These are phyloP conservation scores for Nidularia pulvinata DNA, from an alignment of 768 basidiomycete genomes.

Conservation along the genomic window DNA sequence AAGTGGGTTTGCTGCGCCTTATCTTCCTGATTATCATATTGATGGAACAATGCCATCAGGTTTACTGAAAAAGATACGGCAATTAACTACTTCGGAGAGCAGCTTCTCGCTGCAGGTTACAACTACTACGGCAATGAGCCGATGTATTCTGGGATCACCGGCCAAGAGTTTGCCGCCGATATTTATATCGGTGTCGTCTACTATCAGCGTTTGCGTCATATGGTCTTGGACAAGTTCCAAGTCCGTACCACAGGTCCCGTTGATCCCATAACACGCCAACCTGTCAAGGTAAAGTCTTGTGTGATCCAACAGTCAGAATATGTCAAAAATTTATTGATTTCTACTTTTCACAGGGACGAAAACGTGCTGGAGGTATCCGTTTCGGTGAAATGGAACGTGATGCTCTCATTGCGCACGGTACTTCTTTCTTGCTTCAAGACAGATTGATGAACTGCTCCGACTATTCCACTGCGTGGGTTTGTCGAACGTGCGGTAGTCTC, in stretches of 20 bases:
- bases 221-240: slow-evolving; percentile 99
- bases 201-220: slow-evolving; percentile 98
- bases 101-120: slow-evolving; percentile 91
- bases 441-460: slow-evolving; percentile 99
- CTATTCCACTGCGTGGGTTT: slow-evolving; percentile 99
- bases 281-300: slow-evolving; percentile 76
- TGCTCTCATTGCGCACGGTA: slow-evolving; percentile 97
- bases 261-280: slow-evolving; percentile 94
- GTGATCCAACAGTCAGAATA: slow-evolving; percentile 1
- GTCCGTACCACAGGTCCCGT: slow-evolving; percentile 98
- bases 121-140: slow-evolving; percentile 99
- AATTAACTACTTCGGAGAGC: slow-evolving; percentile 95
- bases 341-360: slow-evolving; percentile 69
- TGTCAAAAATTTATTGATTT: background rate
- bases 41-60: slow-evolving; percentile 35
- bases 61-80: slow-evolving; percentile 98
- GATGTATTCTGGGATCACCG: slow-evolving; percentile 99
- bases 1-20: slow-evolving; percentile 53
- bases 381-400: slow-evolving; percentile 99
- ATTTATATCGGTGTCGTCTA: slow-evolving; percentile 99
- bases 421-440: slow-evolving; percentile 98
- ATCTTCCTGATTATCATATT: slow-evolving; percentile 2
- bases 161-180: slow-evolving; percentile 97
- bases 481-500: slow-evolving; percentile 92
- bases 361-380: slow-evolving; percentile 97